phyloP scores from a whole-genome alignment of 495 filamentous ascomycete species.

The Pyrenula aspistea region DNA sequence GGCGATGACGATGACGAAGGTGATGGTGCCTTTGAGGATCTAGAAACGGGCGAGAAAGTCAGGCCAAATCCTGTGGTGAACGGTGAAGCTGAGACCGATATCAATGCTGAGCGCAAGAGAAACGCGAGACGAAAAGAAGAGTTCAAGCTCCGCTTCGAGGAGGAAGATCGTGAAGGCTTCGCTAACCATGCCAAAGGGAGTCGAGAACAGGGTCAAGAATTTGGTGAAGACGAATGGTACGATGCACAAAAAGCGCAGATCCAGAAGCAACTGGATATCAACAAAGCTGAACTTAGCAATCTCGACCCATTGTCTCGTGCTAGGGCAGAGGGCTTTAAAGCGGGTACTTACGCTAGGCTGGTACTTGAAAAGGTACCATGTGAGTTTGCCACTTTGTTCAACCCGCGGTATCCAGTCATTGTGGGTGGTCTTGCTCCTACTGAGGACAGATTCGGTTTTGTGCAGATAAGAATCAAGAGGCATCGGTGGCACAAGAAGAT shows the following conservation, averaged over 20 bases:
- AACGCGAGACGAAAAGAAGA: conserved; percentile 92
- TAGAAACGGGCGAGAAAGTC: conserved; percentile 58
- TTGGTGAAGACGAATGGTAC: conserved; percentile 98
- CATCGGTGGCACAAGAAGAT: conserved; percentile 99
- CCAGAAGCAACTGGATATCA: conserved; percentile 90
- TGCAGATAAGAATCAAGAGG: conserved; percentile 90
- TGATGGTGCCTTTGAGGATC: conserved; percentile 81
- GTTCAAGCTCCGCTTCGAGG: conserved; percentile 85
- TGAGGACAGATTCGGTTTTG: conserved; percentile 89
- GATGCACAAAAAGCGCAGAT: conserved; percentile 89
- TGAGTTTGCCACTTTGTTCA: conserved; percentile 85
- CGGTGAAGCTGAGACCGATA: conserved; percentile 28
- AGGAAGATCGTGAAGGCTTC: conserved; percentile 91
- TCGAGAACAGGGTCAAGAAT: conserved; percentile 49
- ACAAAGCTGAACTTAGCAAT: conserved; percentile 77
- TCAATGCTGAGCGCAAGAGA: conserved; percentile 77
- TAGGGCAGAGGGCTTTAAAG: conserved; percentile 76
- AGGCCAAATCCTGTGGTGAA: conserved; percentile 16
- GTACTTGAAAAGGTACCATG: conserved; percentile 78
- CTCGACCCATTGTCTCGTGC: conserved; percentile 71
- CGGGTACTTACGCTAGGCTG: conserved; percentile 89
- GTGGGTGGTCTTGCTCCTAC: conserved; percentile 82
- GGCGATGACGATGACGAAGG: conserved; percentile 59
- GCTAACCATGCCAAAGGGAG: conserved; percentile 70
- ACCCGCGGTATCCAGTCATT: conserved; percentile 72